Conservation (phyloP, 495 filamentous ascomycete genomes). For the Aspergillus saccharolyticus region DNA sequence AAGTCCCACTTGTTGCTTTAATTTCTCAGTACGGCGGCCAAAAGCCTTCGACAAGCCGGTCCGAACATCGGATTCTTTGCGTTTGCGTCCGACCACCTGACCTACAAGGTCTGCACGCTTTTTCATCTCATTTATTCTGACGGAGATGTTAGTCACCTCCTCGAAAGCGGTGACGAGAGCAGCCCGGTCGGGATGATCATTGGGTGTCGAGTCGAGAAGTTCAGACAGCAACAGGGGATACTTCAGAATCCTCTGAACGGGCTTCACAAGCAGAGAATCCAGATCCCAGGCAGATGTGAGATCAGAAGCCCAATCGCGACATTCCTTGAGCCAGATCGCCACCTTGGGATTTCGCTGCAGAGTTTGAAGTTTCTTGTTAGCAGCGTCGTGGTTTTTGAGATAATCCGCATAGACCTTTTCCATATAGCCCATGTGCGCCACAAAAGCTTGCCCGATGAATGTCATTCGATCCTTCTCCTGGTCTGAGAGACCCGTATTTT, state of each 20-base stretch:
- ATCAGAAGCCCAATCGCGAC: conserved; percentile 79
- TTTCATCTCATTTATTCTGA: conserved; percentile 88
- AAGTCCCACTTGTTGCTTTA: conserved; percentile 61
- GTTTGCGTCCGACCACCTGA: conserved; percentile 78
- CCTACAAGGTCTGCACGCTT: conserved; percentile 85
- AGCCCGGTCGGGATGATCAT: conserved; percentile 74
- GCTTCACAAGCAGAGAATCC: conserved; percentile 91
- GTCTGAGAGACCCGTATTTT: conserved; percentile 42
- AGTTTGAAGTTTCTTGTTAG: conserved; percentile 68
- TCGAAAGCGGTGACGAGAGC: conserved; percentile 58
- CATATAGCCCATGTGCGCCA: conserved; percentile 66
- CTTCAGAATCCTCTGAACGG: conserved; percentile 84
- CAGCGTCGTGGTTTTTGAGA: conserved; percentile 78
- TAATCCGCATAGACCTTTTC: conserved; percentile 83
- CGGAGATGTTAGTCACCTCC: conserved; percentile 63
- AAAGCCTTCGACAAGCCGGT: conserved; percentile 81
- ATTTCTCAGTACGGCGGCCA: conserved; percentile 75
- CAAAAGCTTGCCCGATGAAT: conserved; percentile 73
- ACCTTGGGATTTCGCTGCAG: conserved; percentile 72
- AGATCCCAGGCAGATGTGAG: conserved; percentile 90
- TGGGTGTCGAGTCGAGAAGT: conserved; percentile 71
- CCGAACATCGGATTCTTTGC: conserved; percentile 85
- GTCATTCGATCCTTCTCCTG: conserved; percentile 73
- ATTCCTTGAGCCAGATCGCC: conserved; percentile 87
- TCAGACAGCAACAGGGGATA: conserved; percentile 81